Conservation (phyloP, 768 basidiomycete genomes). For the Tylopilus felleus region DNA sequence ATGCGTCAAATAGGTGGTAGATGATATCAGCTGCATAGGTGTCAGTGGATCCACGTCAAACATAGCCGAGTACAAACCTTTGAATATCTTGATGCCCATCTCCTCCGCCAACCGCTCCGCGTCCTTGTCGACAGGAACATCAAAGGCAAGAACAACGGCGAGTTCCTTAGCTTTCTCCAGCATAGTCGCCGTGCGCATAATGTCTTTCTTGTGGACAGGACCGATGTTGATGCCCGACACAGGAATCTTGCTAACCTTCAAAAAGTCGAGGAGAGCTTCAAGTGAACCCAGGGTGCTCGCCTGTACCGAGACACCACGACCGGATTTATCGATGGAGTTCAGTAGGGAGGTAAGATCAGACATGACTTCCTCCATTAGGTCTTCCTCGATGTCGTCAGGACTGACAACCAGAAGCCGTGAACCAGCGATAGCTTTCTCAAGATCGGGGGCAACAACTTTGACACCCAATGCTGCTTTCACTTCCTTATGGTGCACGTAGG, state of each 20-base stretch:
- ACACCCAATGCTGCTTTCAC: constrained; percentile 97
- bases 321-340: constrained; percentile 90
- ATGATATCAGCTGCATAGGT: constrained; percentile 83
- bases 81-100: constrained; percentile 91
- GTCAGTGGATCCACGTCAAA: background rate
- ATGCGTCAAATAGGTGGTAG: constrained; percentile 95
- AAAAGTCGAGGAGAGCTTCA: constrained; percentile 94
- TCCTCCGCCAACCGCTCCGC: constrained; percentile 90
- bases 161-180: constrained; percentile 94
- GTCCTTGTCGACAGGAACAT: constrained; percentile 91
- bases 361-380: constrained; percentile 93
- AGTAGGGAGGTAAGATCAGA: constrained; percentile 86
- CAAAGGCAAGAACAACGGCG: constrained; percentile 94
- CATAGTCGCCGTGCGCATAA: constrained; percentile 92
- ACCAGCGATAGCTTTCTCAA: constrained; percentile 98
- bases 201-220: constrained; percentile 91
- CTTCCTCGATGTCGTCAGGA: constrained; percentile 96
- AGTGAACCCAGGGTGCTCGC: constrained; percentile 96
- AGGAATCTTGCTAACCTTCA: constrained; percentile 93
- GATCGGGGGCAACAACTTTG: constrained; percentile 90
- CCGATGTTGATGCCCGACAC: constrained; percentile 98
- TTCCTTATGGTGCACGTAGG: constrained; percentile 95
- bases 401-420: constrained; percentile 90
- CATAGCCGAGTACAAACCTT: constrained; percentile 52
- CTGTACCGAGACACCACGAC: constrained; percentile 96